Conservation (phyloP, 805 yeast species). For the Pichia scutulata region DNA sequence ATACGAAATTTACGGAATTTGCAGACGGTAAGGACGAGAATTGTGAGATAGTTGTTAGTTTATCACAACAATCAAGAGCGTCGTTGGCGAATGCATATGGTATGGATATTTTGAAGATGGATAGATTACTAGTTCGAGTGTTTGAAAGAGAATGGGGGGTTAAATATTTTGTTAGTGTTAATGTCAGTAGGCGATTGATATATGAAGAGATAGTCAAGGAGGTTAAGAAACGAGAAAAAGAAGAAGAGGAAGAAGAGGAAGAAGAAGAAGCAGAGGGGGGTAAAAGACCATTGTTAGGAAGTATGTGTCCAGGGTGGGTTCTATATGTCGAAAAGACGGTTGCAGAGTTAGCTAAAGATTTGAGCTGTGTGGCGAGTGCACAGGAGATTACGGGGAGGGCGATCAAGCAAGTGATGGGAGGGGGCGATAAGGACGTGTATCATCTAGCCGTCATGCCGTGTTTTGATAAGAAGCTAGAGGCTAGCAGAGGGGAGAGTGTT, state of each 20-base stretch:
- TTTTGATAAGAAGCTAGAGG: slow-evolving; percentile 92
- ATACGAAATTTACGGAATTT: slow-evolving; percentile 63
- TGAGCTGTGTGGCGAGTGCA: slow-evolving; percentile 77
- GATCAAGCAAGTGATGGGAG: slow-evolving; percentile 45
- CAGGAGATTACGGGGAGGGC: slow-evolving; percentile 87
- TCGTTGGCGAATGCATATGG: slow-evolving; percentile 67
- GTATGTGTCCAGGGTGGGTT: slow-evolving; percentile 95
- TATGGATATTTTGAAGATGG: slow-evolving; percentile 47
- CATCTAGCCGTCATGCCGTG: slow-evolving; percentile 94
- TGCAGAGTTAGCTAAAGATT: slow-evolving; percentile 64
- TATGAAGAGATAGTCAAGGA: slow-evolving; percentile 42
- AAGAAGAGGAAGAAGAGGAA: too few relatives aligned
- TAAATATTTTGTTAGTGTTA: slow-evolving; percentile 72
- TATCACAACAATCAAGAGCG: slow-evolving; percentile 81
- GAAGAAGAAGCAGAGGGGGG: too few relatives aligned
- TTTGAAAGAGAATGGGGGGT: slow-evolving; percentile 60
- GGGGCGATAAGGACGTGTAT: slow-evolving; percentile 43
- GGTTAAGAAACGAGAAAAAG: slow-evolving; percentile 14
- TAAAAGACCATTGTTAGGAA: slow-evolving; percentile 48
- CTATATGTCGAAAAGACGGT: slow-evolving; percentile 94
- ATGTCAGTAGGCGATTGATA: slow-evolving; percentile 67
- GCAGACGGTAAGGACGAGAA: slow-evolving; percentile 30
- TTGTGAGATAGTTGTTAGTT: slow-evolving; percentile 51
- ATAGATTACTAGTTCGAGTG: slow-evolving; percentile 50
- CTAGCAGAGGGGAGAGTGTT: slow-evolving; percentile 72